Percentiles rank a stretch among this genome's conserved stretches.
Conservation (phyloP, 306 rosid genomes). For the Benincasa hispida region DNA sequence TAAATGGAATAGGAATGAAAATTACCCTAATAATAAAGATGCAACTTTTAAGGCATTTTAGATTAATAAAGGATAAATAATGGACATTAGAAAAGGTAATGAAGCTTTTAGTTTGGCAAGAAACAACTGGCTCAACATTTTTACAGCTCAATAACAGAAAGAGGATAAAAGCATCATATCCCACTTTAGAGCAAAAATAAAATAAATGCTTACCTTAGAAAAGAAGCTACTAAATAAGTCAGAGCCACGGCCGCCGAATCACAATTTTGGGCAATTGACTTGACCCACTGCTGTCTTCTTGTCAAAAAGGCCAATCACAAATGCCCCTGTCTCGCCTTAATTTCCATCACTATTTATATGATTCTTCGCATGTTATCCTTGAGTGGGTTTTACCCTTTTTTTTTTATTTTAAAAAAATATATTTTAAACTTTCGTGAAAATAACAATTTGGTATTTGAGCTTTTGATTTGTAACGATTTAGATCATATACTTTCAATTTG, state of each 20-base stretch:
- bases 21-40: not conserved
- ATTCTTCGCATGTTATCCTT: too few relatives aligned
- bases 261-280: not conserved
- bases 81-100: not conserved
- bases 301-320: not conserved
- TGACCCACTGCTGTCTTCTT: not conserved
- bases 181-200: too few relatives aligned
- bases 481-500: too few relatives aligned
- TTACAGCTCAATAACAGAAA: not conserved
- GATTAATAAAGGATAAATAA: not conserved
- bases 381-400: too few relatives aligned
- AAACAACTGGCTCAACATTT: not conserved
- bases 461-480: too few relatives aligned
- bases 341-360: too few relatives aligned
- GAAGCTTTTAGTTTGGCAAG: not conserved
- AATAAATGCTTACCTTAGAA: not conserved
- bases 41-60: not conserved
- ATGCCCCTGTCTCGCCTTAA: not conserved
- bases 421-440: too few relatives aligned
- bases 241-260: not conserved
- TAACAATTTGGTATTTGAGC: too few relatives aligned
- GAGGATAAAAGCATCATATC: not conserved
- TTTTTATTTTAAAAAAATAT: too few relatives aligned
- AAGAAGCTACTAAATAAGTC: not conserved
- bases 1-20: not conserved